Evolutionary conservation across 2,329 filamentous ascomycete species (phyloP).

Genomic region (Eutypella sp.): DNA sequence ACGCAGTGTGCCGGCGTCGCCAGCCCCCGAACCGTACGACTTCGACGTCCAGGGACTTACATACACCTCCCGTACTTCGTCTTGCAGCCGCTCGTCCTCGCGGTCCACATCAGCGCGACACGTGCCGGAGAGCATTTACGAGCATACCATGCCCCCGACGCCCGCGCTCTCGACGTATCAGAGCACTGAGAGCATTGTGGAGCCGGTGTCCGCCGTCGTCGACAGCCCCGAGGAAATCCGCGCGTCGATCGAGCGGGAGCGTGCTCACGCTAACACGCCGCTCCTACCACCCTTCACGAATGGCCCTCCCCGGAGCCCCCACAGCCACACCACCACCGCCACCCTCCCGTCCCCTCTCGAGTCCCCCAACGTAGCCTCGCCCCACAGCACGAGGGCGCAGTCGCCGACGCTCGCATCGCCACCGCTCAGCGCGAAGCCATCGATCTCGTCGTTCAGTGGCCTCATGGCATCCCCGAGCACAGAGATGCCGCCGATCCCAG

Average conservation of each 20-base stretch:
- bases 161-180: slow-evolving; percentile 61
- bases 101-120: slow-evolving; percentile 57
- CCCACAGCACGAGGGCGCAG: slow-evolving; percentile 34
- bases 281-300: slow-evolving; percentile 78
- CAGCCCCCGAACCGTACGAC: slow-evolving; percentile 71
- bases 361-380: slow-evolving; percentile 72
- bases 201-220: slow-evolving; percentile 44
- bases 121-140: slow-evolving; percentile 38
- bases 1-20: slow-evolving; percentile 44
- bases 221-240: slow-evolving; percentile 45
- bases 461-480: slow-evolving; percentile 31
- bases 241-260: slow-evolving; percentile 52
- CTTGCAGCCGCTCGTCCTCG: slow-evolving; percentile 77
- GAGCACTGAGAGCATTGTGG: slow-evolving; percentile 49
- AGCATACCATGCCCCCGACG: slow-evolving; percentile 53
- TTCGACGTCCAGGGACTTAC: slow-evolving; percentile 76
- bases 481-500: slow-evolving; percentile 46
- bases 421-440: slow-evolving; percentile 71
- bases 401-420: slow-evolving; percentile 53
- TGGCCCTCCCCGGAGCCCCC: slow-evolving; percentile 45
- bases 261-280: slow-evolving; percentile 68
- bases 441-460: slow-evolving; percentile 66
- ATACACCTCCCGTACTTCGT: too few species aligned
- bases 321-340: slow-evolving; percentile 43
- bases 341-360: slow-evolving; percentile 72